Conservation (phyloP, 2,329 filamentous ascomycete species). For the Sporothrix pallida region DNA sequence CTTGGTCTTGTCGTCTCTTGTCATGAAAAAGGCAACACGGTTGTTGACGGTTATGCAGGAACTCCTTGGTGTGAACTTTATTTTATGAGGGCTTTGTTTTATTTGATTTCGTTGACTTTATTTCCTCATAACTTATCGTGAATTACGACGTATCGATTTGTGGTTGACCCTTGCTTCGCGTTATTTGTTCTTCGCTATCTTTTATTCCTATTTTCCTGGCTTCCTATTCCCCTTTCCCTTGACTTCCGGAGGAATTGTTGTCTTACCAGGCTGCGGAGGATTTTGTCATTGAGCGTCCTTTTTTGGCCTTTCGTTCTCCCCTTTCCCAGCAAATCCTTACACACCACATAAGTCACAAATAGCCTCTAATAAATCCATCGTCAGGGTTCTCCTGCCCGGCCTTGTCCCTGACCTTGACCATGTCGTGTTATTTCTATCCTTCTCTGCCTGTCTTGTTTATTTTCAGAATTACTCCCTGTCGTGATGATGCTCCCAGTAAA, state of each 20-base stretch:
- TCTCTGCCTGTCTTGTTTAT: too few relatives aligned
- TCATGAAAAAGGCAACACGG: not conserved
- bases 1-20: not conserved
- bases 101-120: not conserved
- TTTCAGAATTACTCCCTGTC: too few relatives aligned
- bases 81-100: too few relatives aligned
- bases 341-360: too few relatives aligned
- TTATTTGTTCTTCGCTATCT: not conserved
- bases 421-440: too few relatives aligned
- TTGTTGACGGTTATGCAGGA: not conserved
- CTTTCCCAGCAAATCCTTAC: slow-evolving; percentile 11
- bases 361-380: not conserved
- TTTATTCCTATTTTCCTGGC: not conserved
- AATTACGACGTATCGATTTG: not conserved
- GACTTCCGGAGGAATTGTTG: slow-evolving; percentile 19
- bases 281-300: not conserved
- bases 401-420: too few relatives aligned
- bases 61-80: not conserved
- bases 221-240: not conserved
- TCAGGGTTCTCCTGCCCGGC: not conserved
- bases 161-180: slow-evolving; percentile 11
- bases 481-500: too few relatives aligned
- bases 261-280: slow-evolving; percentile 12
- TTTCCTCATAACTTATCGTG: not conserved
- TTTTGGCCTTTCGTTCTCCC: slow-evolving; percentile 10